phyloP scores from a whole-genome alignment of 257 asterid species.

The Petunia axillaris region DNA sequence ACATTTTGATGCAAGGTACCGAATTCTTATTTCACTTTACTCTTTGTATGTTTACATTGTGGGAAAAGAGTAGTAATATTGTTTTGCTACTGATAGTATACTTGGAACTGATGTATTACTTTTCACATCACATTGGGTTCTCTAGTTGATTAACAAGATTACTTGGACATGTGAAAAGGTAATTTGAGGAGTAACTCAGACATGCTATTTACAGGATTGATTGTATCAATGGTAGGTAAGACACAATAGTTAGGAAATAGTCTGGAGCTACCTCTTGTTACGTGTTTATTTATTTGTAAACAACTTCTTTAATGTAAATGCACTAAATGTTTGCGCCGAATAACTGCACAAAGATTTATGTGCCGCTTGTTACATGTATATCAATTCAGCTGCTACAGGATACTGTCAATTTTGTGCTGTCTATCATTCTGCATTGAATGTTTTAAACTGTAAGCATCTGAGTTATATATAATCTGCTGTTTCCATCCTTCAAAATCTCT shows the following conservation, averaged over 20 bases:
- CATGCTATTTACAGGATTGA: not conserved
- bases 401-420: not conserved
- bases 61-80: not conserved
- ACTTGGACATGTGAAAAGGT: not conserved
- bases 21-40: conserved; percentile 2
- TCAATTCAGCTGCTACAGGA: not conserved
- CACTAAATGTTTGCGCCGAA: not conserved
- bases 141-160: not conserved
- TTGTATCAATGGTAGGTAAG: not conserved
- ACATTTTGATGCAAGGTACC: not conserved
- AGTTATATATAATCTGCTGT: not conserved
- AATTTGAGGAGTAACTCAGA: not conserved
- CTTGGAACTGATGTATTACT: not conserved
- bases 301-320: not conserved
- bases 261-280: not conserved
- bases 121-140: not conserved
- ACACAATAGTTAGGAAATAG: not conserved
- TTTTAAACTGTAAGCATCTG: not conserved
- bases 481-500: not conserved
- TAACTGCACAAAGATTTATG: not conserved
- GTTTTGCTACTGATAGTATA: not conserved
- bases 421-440: not conserved
- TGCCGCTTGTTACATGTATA: not conserved
- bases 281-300: not conserved
- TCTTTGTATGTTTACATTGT: not conserved